Evolutionary conservation across 1,139 yeast genomes (phyloP), one percentile per base, ranked within the genome.

Genomic region (Geotrichum reessii): DNA sequence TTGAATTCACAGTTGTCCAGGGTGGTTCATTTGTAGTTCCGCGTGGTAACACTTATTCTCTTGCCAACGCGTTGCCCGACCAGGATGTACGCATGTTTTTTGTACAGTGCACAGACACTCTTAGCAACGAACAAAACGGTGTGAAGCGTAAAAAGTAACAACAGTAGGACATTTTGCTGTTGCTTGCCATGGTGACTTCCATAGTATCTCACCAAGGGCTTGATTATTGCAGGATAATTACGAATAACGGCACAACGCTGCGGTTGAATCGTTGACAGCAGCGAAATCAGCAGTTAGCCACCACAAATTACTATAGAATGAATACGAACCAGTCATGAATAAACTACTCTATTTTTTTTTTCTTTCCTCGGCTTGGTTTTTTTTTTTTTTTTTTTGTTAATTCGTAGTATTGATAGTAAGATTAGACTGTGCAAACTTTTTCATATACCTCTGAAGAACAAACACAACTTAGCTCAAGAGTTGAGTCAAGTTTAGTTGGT

Each of bases 11-110:
- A 6, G 87, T 86, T 8, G 79, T 82, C 0, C 76, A 79, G 62
- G 97, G 96, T 0, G 87, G 96, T 59, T 81, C 93, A 1, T 85
- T 91, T 66, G 88, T 87, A 65, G 80, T 91, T 2, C 97, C 97
- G 0, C 80, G 86, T 73, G 86, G 85, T 3, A 89, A 87, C 67
- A 78, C 79, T 53, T 90, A 88, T 70, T 87, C 60, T 76, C 87
- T 69, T 75, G 77, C 61, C 83, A 89, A 69, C 57, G 53, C 65
- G 67, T 76, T 77, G 49, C 87, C 90, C 0, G 74, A 76, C 55
- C 76, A 74, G 12, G 78, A 78, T 33, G 90, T 87, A 0, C 78
- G 80, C 61, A 67, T 91, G 69, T 89, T 87, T 71, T 90, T 90
- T 69, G 92, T 88, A 1, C 96, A 90, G 70, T 80, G 86, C 2